phyloP scores from a whole-genome alignment of 495 filamentous ascomycete species.

The Penicillium ucsense region DNA sequence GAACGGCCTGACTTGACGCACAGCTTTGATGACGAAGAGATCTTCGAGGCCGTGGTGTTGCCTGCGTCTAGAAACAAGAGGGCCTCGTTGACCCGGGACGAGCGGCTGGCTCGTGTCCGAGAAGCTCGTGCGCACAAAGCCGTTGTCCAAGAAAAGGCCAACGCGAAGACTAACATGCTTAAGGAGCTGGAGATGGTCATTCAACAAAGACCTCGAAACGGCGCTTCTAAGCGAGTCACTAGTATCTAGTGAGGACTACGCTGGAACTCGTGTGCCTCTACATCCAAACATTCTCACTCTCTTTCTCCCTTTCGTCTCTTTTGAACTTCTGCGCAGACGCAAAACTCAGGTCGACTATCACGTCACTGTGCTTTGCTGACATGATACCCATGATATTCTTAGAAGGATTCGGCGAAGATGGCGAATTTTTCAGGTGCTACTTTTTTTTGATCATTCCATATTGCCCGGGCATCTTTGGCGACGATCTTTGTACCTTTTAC shows the following conservation, averaged over 20 bases:
- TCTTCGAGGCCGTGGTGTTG: constrained; percentile 82
- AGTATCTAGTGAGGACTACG: constrained; percentile 20
- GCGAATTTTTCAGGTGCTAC: constrained; percentile 18
- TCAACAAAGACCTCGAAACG: constrained; percentile 55
- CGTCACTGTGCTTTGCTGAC: constrained; percentile 12
- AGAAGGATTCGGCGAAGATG: constrained; percentile 28
- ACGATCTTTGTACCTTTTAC: too few relatives aligned
- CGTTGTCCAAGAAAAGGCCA: constrained; percentile 54
- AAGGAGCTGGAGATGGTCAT: constrained; percentile 86
- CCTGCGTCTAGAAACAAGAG: constrained; percentile 51
- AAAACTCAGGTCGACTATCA: not conserved
- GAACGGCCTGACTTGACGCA: constrained; percentile 35
- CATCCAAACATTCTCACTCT: not conserved
- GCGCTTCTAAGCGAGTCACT: constrained; percentile 39
- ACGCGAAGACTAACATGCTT: constrained; percentile 80
- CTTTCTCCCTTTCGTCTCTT: constrained; percentile 1
- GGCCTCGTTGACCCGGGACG: constrained; percentile 70
- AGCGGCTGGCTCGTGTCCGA: constrained; percentile 78
- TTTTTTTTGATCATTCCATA: not conserved
- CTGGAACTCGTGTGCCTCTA: not conserved
- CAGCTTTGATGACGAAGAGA: constrained; percentile 50
- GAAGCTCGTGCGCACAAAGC: constrained; percentile 72
- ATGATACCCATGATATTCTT: constrained; percentile 34
- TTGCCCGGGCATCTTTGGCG: not conserved
- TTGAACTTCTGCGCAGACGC: too few relatives aligned